A percentile compares a stretch with the other conserved stretches of the same genome.
phyloP scores from a whole-genome alignment of 1,139 yeast species.

The Saccharomyces uvarum region DNA sequence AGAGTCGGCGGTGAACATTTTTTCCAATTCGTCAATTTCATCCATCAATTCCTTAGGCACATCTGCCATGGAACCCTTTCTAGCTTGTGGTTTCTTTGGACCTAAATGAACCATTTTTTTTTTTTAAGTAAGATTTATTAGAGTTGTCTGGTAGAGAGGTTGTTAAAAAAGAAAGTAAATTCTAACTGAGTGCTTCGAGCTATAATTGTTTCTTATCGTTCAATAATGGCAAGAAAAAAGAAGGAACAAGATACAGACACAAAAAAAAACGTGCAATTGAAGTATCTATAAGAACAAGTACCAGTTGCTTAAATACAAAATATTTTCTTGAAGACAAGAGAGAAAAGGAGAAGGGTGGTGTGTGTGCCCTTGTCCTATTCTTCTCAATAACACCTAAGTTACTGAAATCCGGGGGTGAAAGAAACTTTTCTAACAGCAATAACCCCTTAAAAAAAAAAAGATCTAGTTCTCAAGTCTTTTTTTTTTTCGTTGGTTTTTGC shows the following conservation, averaged over 20 bases:
- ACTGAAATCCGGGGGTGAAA: neutral
- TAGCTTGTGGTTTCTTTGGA: conserved; percentile 74
- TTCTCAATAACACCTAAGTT: neutral
- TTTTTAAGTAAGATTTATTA: neutral
- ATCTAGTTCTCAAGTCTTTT: neutral
- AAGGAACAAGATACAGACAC: neutral
- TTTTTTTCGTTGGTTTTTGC: neutral
- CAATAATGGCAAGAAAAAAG: neutral
- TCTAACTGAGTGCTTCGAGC: neutral
- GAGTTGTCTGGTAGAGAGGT: neutral
- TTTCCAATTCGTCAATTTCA: conserved; percentile 53
- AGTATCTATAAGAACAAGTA: neutral
- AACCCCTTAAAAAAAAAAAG: neutral
- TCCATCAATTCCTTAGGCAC: conserved; percentile 58
- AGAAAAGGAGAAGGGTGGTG: neutral
- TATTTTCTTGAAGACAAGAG: neutral
- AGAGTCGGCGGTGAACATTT: conserved; percentile 55
- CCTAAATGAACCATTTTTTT: conserved; percentile 68
- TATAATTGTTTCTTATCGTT: neutral
- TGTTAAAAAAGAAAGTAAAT: neutral
- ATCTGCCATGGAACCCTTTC: conserved; percentile 73
- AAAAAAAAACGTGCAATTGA: neutral
- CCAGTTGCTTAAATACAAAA: neutral
- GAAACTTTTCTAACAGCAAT: neutral
- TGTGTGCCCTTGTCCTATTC: neutral